Evolutionary conservation across 305 asterid species (phyloP).

Genomic region (Fraxinus sp.): DNA sequence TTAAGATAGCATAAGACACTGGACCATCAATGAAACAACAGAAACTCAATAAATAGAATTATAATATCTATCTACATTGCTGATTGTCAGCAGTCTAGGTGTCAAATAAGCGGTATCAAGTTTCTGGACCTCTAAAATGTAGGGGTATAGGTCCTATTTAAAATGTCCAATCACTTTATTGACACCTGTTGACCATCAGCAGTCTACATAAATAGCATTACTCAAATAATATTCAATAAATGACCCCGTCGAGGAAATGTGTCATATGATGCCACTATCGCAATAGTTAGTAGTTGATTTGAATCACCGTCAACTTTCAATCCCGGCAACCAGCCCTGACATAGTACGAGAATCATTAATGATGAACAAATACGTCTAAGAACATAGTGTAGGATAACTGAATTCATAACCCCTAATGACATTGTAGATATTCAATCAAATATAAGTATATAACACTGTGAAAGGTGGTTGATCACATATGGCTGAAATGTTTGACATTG

Average conservation of each 20-base stretch:
- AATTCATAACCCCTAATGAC: not conserved
- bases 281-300: slow-evolving; percentile 81
- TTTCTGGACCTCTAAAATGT: not conserved
- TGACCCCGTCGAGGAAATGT: too few species aligned
- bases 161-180: not conserved
- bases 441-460: not conserved
- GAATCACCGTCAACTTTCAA: slow-evolving; percentile 68
- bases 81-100: not conserved
- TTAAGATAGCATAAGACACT: slow-evolving; percentile 33
- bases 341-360: slow-evolving; percentile 8
- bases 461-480: slow-evolving; percentile 20
- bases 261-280: slow-evolving; percentile 65
- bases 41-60: not conserved
- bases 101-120: not conserved
- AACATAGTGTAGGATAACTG: not conserved
- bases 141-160: not conserved
- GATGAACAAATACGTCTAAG: not conserved
- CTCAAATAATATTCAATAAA: too few species aligned
- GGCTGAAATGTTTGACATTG: slow-evolving; percentile 48
- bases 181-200: not conserved
- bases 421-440: not conserved
- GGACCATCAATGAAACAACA: not conserved
- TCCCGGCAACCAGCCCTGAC: slow-evolving; percentile 54
- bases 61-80: not conserved
- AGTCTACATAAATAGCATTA: not conserved